A percentile compares a stretch with the other conserved stretches of the same genome.
These are phyloP conservation scores for Chrysochromulina tobinii DNA, from an alignment of 78 protist species.

Conservation along the genomic window DNA sequence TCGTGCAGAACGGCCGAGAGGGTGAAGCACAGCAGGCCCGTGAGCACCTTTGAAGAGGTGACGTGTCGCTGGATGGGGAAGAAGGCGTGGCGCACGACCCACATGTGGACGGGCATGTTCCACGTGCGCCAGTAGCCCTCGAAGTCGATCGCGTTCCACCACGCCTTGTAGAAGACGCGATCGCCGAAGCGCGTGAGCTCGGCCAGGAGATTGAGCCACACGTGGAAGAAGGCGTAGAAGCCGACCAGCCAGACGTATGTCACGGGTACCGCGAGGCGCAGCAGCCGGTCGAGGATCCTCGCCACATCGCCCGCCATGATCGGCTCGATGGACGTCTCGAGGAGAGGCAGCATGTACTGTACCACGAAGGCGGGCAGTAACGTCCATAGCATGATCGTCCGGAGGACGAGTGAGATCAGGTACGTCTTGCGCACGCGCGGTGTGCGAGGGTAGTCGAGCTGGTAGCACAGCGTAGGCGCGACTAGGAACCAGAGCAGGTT, in stretches of 20 bases:
- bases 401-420: background rate
- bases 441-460: conserved; percentile 45
- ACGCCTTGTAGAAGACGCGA: conserved; percentile 56
- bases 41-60: background rate
- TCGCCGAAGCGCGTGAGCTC: conserved; percentile 57
- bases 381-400: background rate
- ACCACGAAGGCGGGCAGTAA: background rate
- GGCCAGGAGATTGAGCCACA: conserved; percentile 48
- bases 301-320: background rate
- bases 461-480: conserved; percentile 60
- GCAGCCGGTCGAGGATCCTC: conserved; percentile 27
- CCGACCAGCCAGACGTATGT: background rate
- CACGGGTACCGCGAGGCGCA: conserved; percentile 17
- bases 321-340: conserved; percentile 22
- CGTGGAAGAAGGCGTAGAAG: conserved; percentile 43
- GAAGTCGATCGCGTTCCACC: conserved; percentile 77
- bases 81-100: conserved; percentile 66
- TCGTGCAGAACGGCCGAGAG: conserved; percentile 79
- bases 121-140: conserved; percentile 80
- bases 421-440: conserved; percentile 11
- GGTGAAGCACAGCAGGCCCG: conserved; percentile 57
- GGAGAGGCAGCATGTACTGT: conserved; percentile 44
- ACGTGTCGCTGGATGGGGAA: conserved; percentile 27
- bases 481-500: conserved; percentile 17
- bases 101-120: conserved; percentile 85